Conservation (phyloP, 768 basidiomycete genomes). For the Coprinellus aureogranulatus region DNA sequence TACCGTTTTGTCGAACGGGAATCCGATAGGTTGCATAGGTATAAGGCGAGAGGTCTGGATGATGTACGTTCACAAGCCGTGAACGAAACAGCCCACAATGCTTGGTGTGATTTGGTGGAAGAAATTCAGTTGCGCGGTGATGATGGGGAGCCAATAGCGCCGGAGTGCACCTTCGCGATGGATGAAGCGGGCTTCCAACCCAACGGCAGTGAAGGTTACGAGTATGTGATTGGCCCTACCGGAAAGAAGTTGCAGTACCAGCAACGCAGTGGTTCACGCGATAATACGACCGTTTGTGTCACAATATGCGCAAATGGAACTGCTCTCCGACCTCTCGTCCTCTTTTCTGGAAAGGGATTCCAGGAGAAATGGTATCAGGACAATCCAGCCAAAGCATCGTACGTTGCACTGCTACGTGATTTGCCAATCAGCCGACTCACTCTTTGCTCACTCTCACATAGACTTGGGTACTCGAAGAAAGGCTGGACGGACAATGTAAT, state of each 20-base stretch:
- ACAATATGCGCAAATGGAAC: slow-evolving; percentile 42
- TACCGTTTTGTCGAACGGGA: no score
- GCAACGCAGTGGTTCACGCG: slow-evolving; percentile 25
- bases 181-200: slow-evolving; percentile 36
- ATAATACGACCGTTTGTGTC: slow-evolving; percentile 36
- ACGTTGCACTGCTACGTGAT: slow-evolving; percentile 16
- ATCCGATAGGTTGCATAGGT: no score
- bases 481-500: slow-evolving; percentile 31
- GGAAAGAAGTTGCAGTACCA: slow-evolving; percentile 31
- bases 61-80: no score
- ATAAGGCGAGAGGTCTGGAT: no score
- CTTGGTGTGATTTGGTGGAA: no score
- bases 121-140: no score
- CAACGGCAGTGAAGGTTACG: slow-evolving; percentile 19
- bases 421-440: not conserved
- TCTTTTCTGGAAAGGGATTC: slow-evolving; percentile 38
- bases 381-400: slow-evolving; percentile 35
- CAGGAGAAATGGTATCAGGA: slow-evolving; percentile 29
- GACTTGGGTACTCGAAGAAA: slow-evolving; percentile 23
- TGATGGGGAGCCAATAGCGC: no score
- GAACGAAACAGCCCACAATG: no score
- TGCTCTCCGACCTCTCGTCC: slow-evolving; percentile 27
- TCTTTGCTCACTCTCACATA: not conserved
- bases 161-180: slow-evolving; percentile 32
- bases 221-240: slow-evolving; percentile 27